Evolutionary conservation across 176 grass and related monocot genomes (phyloP).

Genomic region (Dendrocalamus sinicus): DNA sequence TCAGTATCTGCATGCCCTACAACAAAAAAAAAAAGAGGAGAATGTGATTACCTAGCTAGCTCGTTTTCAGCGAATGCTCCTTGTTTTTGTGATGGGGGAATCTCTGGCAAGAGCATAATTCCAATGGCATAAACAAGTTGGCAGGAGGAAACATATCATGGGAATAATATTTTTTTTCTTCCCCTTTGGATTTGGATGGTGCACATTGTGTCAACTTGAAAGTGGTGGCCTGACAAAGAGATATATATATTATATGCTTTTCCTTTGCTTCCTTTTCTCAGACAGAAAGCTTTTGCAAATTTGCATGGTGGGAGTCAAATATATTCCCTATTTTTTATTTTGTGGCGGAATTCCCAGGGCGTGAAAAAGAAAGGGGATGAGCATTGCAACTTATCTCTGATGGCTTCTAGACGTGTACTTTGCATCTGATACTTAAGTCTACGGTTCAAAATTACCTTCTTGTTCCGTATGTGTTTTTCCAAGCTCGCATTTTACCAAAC

Average conservation of each 20-base stretch:
- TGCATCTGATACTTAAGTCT: constrained; percentile 53
- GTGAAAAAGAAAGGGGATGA: constrained; percentile 24
- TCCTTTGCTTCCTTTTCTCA: constrained; percentile 50
- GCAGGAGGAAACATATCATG: constrained; percentile 6
- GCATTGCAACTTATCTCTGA: constrained; percentile 12
- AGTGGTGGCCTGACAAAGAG: constrained; percentile 32
- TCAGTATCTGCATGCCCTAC: constrained; percentile 1
- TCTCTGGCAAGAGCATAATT: constrained; percentile 37
- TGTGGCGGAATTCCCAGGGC: constrained; percentile 4
- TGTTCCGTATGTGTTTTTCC: constrained; percentile 32
- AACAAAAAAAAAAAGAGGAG: neutral
- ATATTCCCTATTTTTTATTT: constrained; percentile 47
- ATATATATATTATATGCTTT: constrained; percentile 33
- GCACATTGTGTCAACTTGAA: constrained; percentile 52
- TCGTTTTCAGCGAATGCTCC: constrained; percentile 33
- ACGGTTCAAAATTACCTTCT: constrained; percentile 10
- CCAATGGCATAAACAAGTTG: constrained; percentile 40
- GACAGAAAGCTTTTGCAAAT: constrained; percentile 65
- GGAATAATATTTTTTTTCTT: constrained; percentile 16
- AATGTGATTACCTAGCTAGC: constrained; percentile 10
- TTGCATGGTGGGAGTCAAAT: constrained; percentile 47
- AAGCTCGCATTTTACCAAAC: constrained; percentile 27
- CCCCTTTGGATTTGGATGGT: constrained; percentile 29
- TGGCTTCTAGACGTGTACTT: constrained; percentile 41
- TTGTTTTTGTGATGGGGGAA: constrained; percentile 3